A percentile compares a stretch with the other conserved stretches of the same genome.
These are phyloP conservation scores for Nicotiana benthamiana DNA, from an alignment of 257 asterid genomes.

Conservation along the genomic window DNA sequence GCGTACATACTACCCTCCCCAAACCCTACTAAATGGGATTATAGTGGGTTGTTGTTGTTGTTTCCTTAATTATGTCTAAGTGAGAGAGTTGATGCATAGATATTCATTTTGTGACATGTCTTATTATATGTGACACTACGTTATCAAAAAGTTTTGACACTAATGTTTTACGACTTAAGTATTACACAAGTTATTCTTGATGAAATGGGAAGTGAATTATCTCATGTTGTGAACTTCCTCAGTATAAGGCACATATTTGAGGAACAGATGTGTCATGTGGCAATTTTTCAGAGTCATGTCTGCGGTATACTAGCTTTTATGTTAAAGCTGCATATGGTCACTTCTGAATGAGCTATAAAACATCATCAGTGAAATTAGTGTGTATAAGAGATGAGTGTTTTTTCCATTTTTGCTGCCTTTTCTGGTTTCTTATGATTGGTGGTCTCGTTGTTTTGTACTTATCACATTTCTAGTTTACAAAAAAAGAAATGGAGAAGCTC, in stretches of 20 bases:
- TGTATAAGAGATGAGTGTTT: not conserved
- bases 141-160: not conserved
- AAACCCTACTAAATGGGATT: too few relatives aligned
- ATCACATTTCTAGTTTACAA: too few relatives aligned
- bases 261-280: not conserved
- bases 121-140: not conserved
- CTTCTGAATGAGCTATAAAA: not conserved
- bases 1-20: too few relatives aligned
- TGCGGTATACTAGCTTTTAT: not conserved
- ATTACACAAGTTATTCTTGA: not conserved
- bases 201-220: not conserved
- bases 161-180: not conserved
- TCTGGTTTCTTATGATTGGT: not conserved
- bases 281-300: not conserved
- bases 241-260: not conserved
- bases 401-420: not conserved
- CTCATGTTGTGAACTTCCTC: not conserved
- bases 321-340: not conserved
- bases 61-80: not conserved
- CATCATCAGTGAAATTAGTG: not conserved
- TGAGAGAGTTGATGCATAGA: not conserved
- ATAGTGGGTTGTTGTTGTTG: too few relatives aligned
- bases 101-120: not conserved
- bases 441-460: not conserved
- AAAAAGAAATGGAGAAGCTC: not conserved